Percentiles rank a stretch among this genome's conserved stretches.
These are phyloP conservation scores for Cryptococcus depauperatus DNA, from an alignment of 1,284 basidiomycete species.

Conservation along the genomic window DNA sequence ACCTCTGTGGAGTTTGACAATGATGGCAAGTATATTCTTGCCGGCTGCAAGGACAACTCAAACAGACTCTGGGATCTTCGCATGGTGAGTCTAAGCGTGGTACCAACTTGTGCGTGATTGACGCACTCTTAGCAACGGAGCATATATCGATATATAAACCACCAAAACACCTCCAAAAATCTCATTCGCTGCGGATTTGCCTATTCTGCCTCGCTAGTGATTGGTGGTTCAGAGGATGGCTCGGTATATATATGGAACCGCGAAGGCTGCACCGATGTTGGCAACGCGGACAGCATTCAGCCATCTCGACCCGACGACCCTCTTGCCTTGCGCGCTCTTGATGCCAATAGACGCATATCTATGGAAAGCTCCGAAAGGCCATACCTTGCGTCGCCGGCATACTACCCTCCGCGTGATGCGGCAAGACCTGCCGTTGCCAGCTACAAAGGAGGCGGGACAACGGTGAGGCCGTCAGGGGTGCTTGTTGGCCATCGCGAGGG, in stretches of 20 bases:
- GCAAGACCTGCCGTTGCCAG: not conserved
- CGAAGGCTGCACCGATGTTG: conserved; percentile 17
- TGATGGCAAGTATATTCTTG: conserved; percentile 46
- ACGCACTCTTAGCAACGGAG: conserved; percentile 34
- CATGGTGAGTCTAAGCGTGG: conserved; percentile 38
- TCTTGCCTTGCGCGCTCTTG: too few species aligned
- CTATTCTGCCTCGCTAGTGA: conserved; percentile 39
- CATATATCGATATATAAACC: conserved; percentile 47
- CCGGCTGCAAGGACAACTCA: conserved; percentile 49
- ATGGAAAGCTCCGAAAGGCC: not conserved
- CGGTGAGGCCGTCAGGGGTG: conserved; percentile 27
- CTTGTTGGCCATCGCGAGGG: conserved; percentile 33
- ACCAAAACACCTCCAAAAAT: conserved; percentile 50
- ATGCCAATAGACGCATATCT: too few species aligned
- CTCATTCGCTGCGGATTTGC: conserved; percentile 47
- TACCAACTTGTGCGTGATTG: not conserved
- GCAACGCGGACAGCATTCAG: not conserved
- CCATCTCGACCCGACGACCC: not conserved
- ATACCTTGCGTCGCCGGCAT: conserved; percentile 16
- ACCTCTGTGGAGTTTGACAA: conserved; percentile 48
- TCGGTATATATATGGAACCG: conserved; percentile 40
- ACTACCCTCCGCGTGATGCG: conserved; percentile 24
- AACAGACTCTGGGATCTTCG: conserved; percentile 44
- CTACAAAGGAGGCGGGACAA: conserved; percentile 6
- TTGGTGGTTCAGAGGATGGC: conserved; percentile 47